Percentiles rank a stretch among this genome's conserved stretches.
Evolutionary conservation across 805 yeast species (phyloP).

Genomic region (Hanseniaspora nectarophila): DNA sequence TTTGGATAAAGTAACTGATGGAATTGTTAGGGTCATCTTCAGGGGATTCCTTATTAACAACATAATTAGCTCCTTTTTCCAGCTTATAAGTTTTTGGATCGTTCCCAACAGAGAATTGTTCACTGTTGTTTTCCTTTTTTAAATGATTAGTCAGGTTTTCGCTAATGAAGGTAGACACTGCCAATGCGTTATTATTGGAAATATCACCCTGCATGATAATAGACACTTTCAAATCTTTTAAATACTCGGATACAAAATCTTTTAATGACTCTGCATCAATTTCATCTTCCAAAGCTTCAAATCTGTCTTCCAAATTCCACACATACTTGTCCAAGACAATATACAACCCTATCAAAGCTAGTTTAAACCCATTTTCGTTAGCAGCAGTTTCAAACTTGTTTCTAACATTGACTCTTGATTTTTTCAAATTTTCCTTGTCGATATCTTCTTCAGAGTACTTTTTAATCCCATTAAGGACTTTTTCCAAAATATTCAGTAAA

Average conservation of each 20-base stretch:
- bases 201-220: constrained; percentile 42
- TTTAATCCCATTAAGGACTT: constrained; percentile 20
- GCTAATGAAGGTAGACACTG: constrained; percentile 22
- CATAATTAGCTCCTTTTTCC: constrained; percentile 20
- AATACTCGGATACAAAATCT: constrained; percentile 25
- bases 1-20: constrained; percentile 44
- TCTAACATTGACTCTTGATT: constrained; percentile 39
- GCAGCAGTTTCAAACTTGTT: constrained; percentile 36
- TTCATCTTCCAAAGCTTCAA: constrained; percentile 41
- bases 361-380: constrained; percentile 35
- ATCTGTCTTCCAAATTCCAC: constrained; percentile 44
- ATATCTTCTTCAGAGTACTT: not conserved
- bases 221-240: constrained; percentile 28
- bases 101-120: not conserved
- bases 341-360: constrained; percentile 40
- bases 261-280: constrained; percentile 31
- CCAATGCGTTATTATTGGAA: constrained; percentile 18
- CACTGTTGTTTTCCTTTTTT: not conserved
- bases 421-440: constrained; percentile 32
- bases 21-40: constrained; percentile 41
- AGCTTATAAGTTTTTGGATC: constrained; percentile 33
- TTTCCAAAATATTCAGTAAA: constrained; percentile 27
- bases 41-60: constrained; percentile 29
- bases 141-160: constrained; percentile 20
- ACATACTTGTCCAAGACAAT: constrained; percentile 45